Percentiles rank a stretch among this genome's conserved stretches.
phyloP scores from a whole-genome alignment of 1,284 basidiomycete species.

The Porodaedalea pini region DNA sequence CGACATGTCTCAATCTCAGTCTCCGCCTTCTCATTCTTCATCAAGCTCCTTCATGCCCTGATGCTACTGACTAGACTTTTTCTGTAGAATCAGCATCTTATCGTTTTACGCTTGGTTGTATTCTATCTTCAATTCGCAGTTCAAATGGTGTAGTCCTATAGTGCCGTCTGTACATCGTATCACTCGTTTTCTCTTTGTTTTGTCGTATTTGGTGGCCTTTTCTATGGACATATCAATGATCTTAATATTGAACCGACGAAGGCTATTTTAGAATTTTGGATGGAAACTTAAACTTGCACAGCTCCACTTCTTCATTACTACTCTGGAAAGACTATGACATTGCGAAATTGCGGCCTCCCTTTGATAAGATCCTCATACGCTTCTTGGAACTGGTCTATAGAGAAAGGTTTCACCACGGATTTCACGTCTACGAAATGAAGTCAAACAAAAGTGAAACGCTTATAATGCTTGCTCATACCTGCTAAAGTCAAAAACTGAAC shows the following conservation, averaged over 20 bases:
- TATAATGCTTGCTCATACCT: slow-evolving; percentile 6
- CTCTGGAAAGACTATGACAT: slow-evolving; percentile 26
- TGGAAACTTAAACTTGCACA: too few species aligned
- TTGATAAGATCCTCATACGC: slow-evolving; percentile 25
- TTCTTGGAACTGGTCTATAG: slow-evolving; percentile 23
- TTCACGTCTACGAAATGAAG: slow-evolving; percentile 26
- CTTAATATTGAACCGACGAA: too few species aligned
- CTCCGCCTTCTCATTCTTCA: slow-evolving; percentile 14
- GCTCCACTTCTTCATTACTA: neutral
- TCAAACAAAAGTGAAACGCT: neutral
- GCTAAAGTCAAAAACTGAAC: slow-evolving; percentile 23
- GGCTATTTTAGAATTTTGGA: too few species aligned
- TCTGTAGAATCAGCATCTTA: neutral
- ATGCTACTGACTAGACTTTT: neutral
- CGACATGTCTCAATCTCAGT: slow-evolving; percentile 14
- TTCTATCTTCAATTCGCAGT: too few species aligned
- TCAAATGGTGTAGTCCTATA: too few species aligned
- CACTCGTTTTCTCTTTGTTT: too few species aligned
- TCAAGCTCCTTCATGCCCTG: slow-evolving; percentile 13
- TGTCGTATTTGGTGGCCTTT: too few species aligned
- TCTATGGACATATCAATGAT: too few species aligned
- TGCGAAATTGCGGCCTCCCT: slow-evolving; percentile 26
- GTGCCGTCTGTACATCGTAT: too few species aligned
- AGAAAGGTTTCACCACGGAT: slow-evolving; percentile 23
- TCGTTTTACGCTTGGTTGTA: neutral